A percentile compares a stretch with the other conserved stretches of the same genome.
These are phyloP conservation scores for Penicillium nordicum DNA, from an alignment of 2,329 filamentous ascomycete species.

Conservation along the genomic window DNA sequence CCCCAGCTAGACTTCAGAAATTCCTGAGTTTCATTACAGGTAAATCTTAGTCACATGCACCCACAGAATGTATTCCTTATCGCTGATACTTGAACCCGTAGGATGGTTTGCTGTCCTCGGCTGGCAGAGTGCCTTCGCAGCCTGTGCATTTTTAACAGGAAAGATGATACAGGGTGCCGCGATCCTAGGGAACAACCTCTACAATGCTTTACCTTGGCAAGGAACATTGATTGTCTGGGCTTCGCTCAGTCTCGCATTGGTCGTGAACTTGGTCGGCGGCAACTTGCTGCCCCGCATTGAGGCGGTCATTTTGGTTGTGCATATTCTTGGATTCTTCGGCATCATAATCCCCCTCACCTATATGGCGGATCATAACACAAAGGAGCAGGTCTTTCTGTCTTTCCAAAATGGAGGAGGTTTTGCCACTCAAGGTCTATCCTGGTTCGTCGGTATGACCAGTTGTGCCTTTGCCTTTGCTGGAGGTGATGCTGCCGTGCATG, in stretches of 20 bases:
- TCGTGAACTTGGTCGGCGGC: slow-evolving; percentile 45
- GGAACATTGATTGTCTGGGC: slow-evolving; percentile 49
- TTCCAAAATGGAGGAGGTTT: slow-evolving; percentile 49
- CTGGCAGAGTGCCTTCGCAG: slow-evolving; percentile 43
- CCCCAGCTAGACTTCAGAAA: slow-evolving; percentile 31
- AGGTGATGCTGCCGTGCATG: slow-evolving; percentile 39
- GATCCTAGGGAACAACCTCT: slow-evolving; percentile 36
- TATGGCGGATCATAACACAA: slow-evolving; percentile 42
- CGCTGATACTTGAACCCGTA: neutral
- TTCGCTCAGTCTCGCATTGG: slow-evolving; percentile 36
- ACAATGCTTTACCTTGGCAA: slow-evolving; percentile 46
- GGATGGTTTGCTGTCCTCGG: slow-evolving; percentile 42
- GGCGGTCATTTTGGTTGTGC: slow-evolving; percentile 47
- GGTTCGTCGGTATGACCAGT: slow-evolving; percentile 35
- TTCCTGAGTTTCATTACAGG: slow-evolving; percentile 39
- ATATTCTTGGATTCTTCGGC: slow-evolving; percentile 52
- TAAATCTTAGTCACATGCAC: neutral
- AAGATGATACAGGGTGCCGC: slow-evolving; percentile 38
- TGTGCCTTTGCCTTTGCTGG: slow-evolving; percentile 37
- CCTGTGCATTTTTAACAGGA: slow-evolving; percentile 32
- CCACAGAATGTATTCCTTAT: neutral
- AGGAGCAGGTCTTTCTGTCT: slow-evolving; percentile 44
- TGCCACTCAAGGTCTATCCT: slow-evolving; percentile 42
- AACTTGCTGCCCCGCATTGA: slow-evolving; percentile 48
- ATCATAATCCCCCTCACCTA: slow-evolving; percentile 48